Evolutionary conservation across 2,329 filamentous ascomycete species (phyloP), one percentile per base, ranked within the genome.

Genomic region (Emmonsiellopsis sp.): DNA sequence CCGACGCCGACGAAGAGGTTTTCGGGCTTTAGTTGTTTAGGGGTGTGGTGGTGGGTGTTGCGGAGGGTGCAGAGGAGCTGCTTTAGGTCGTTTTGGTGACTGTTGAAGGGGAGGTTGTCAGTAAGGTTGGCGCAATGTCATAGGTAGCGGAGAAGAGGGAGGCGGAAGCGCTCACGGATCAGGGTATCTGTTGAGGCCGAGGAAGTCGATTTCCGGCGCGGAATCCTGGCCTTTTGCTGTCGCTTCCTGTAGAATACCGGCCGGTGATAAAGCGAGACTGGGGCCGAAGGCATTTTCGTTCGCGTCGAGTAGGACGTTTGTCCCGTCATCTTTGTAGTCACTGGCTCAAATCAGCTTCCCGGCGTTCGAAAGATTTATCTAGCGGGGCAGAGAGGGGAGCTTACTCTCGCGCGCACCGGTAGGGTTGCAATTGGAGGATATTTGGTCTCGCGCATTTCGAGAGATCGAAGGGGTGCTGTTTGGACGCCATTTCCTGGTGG

Each of bases 261-360:
- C 65, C 1, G 66, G 62, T 33, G 71, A 70, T 48, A 84, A 62
- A 2, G 77, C 74, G 48, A 96, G 74, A 1, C 88, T 86, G 0
- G 93, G 92, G 0, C 93, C 93, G 64, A 86, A 96, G 55, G 93
- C 90, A 66, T 98, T 98, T 74, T 98, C 93, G 65, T 98, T 98
- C 62, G 93, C 93, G 68, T 98, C 93, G 60, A 98, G 86, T 51
- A 98, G 85, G 63, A 97, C 84, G 66, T 97, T 97, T 55, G 84
- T 92, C 61, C 93, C 93, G 68, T 98, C 87, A 69, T 98, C 92
- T 75, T 98, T 96, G 81, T 98, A 97, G 80, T 98, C 93, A 75
- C 89, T 94, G 66, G 65, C 49, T 62, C 58, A 58, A 64, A 61
- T 66, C 60, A 74, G 60, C 51, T 42, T 32, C 13, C 42, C 32